phyloP scores from a whole-genome alignment of 2,329 filamentous ascomycete genomes.

The Penicillium capsulatum region DNA sequence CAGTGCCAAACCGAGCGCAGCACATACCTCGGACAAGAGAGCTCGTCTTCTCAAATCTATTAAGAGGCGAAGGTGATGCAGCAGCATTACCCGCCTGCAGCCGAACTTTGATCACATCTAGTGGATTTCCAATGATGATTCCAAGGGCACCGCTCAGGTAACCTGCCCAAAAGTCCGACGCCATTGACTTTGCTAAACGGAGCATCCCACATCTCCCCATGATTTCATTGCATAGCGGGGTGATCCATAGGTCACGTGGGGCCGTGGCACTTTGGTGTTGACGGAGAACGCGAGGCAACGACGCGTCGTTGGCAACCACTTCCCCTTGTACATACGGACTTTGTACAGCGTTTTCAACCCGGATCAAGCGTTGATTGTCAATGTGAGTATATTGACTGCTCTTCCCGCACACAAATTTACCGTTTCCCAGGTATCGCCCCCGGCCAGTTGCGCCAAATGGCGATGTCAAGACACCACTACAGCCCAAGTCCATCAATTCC shows the following conservation, averaged over 20 bases:
- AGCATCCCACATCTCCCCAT: too few species aligned
- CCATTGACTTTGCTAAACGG: not conserved
- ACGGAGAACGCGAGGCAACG: conserved; percentile 17
- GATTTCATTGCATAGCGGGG: conserved; percentile 9
- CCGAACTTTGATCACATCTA: conserved; percentile 75
- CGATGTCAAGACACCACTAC: conserved; percentile 46
- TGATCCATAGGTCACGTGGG: conserved; percentile 25
- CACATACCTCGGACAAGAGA: conserved; percentile 39
- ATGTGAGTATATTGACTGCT: too few species aligned
- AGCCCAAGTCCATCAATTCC: conserved; percentile 54
- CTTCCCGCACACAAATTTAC: not conserved
- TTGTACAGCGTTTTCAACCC: conserved; percentile 1
- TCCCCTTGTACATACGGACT: too few species aligned
- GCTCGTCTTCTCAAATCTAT: conserved; percentile 33
- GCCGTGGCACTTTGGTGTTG: conserved; percentile 34
- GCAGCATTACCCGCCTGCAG: conserved; percentile 61
- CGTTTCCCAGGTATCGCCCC: conserved; percentile 37
- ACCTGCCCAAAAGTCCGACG: conserved; percentile 86
- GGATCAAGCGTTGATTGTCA: too few species aligned
- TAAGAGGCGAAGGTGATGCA: conserved; percentile 22
- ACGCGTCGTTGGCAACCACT: conserved; percentile 19
- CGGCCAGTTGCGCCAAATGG: conserved; percentile 30
- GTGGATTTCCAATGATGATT: conserved; percentile 83
- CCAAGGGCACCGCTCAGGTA: conserved; percentile 82
- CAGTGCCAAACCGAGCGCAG: not conserved